A percentile compares a stretch with the other conserved stretches of the same genome.
These are phyloP conservation scores for Skeletonema menzelii DNA, from an alignment of 108 stramenopile species.

Conservation along the genomic window DNA sequence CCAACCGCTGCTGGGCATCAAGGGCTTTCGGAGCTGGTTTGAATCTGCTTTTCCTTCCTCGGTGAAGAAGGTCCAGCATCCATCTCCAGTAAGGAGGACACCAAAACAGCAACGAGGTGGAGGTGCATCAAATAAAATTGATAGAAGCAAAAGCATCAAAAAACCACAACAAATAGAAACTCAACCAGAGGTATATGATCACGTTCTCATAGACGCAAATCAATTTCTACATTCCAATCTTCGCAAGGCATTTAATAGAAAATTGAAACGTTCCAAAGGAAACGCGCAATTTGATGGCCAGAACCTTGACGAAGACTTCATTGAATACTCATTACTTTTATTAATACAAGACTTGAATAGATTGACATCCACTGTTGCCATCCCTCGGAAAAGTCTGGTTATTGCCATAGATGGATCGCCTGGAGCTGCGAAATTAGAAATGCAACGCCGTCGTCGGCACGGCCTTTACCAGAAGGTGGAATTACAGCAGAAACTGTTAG, in stretches of 20 bases:
- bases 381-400: slow-evolving; percentile 74
- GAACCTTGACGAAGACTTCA: slow-evolving; percentile 26
- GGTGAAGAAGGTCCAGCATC: slow-evolving; percentile 33
- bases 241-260: slow-evolving; percentile 44
- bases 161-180: background rate
- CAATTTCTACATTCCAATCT: slow-evolving; percentile 76
- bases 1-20: slow-evolving; percentile 63
- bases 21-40: slow-evolving; percentile 84
- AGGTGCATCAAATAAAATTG: background rate
- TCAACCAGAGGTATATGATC: slow-evolving; percentile 70
- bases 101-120: background rate
- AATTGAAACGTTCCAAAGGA: slow-evolving; percentile 9
- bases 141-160: background rate
- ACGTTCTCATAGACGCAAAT: slow-evolving; percentile 88
- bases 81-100: background rate
- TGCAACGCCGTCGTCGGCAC: slow-evolving; percentile 69
- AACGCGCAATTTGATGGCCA: slow-evolving; percentile 2
- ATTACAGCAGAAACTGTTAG: slow-evolving; percentile 46
- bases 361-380: slow-evolving; percentile 45
- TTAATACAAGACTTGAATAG: slow-evolving; percentile 76
- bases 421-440: slow-evolving; percentile 80
- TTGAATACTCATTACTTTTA: slow-evolving; percentile 50
- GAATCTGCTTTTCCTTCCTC: slow-evolving; percentile 76
- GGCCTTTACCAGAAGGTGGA: slow-evolving; percentile 45
- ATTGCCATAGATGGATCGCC: slow-evolving; percentile 88